Base-by-base conservation (phyloP, 345 rosid species). In the Hypericum perforatum region DNA sequence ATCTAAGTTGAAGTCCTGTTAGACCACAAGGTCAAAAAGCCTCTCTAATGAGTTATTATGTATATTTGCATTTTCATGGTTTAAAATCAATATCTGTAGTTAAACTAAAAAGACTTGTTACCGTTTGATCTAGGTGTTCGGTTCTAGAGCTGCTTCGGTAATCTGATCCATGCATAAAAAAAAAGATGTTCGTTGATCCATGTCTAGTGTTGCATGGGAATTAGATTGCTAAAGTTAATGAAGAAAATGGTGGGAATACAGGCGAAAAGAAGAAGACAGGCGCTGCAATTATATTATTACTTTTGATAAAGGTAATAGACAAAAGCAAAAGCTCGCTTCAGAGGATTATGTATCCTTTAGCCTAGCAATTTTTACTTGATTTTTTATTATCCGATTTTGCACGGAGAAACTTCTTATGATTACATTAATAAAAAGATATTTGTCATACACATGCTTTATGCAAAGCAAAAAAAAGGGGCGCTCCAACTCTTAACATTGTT, bases 291-390 rank as follows among this genome's bases (percentile, higher is more conserved):
- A 53, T 36, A n/a, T 48, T 41, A 14, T 29, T 54, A 14, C 64
- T 72, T 70, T 72, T 56, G 46, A 60, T 59, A 69, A 72, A 71
- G 70, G 67, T 52, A 22, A 4, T 22, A 22, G 32, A 45, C 43
- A 59, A 65, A 66, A 72, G 67, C 67, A 47, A 66, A 72, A 63
- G 54, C 55, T 57, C 39, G 49, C 49, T 65, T 68, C 53, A 59
- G 77, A 58, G 68, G 77, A 75, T 74, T 52, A 22, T 22, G 32
- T 22, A 70, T 69, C 48, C 60, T 41, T 72, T 77, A 61, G 74
- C 81, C 78, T 73, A 66, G 75, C 77, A 68, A 22, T 73, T 62
- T 63, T 77, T 77, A 70, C 72, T 61, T 53, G 71, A 58, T 63
- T 56, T 58, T 70, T 64, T 67, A 60, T 56, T 22, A 22, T 22